Base-by-base conservation (phyloP, 2,329 filamentous ascomycete species). In the Ophidiomyces ophidiicola region DNA sequence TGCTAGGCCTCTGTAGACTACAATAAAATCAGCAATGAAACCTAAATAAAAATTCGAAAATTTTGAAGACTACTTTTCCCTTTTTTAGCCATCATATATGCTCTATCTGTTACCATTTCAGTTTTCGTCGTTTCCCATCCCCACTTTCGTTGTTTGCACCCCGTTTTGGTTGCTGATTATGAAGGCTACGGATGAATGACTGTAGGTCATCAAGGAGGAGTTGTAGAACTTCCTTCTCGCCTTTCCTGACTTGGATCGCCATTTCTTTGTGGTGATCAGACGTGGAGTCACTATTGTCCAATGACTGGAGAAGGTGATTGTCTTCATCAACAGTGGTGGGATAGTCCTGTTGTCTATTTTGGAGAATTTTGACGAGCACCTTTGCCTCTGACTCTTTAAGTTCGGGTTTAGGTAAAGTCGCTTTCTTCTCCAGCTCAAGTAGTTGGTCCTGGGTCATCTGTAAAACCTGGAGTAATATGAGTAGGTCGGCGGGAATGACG, bases 181-280 rank as follows among this genome's bases (percentile, higher is more conserved):
- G 43, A 17, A 3, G 4, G 18, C 12, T 19, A 11, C 3, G 5
- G 17, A 32, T 12, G n/a, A 7, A 36, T 32, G 15, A 42, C 36
- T 53, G 48, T 23, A 66, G 54, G 46, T 56, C 58, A 33, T 44
- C 48, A 43, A 71, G 64, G 1, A 76, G 66, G 50, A 75, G 68
- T 40, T 66, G 59, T 17, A 86, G 53, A 4, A 87, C 64, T 48
- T 69, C 68, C 56, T 85, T 85, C 59, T 88, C 82, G 10, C 82
- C 82, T 2, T 78, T 59, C 43, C 82, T 71, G 24, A 86, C 79
- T 36, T 72, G 63, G 15, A 77, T 52, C 0, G 82, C 82, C 76
- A 82, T 81, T 30, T 60, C 63, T 10, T 57, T 50, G 21, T 62
- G 60, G 17, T 53, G 53, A 12, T 36, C 19, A 8, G 5, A 12